A percentile compares a stretch with the other conserved stretches of the same genome.
These are phyloP conservation scores for Primulina tabacum DNA, from an alignment of 257 asterid species.

Conservation along the genomic window DNA sequence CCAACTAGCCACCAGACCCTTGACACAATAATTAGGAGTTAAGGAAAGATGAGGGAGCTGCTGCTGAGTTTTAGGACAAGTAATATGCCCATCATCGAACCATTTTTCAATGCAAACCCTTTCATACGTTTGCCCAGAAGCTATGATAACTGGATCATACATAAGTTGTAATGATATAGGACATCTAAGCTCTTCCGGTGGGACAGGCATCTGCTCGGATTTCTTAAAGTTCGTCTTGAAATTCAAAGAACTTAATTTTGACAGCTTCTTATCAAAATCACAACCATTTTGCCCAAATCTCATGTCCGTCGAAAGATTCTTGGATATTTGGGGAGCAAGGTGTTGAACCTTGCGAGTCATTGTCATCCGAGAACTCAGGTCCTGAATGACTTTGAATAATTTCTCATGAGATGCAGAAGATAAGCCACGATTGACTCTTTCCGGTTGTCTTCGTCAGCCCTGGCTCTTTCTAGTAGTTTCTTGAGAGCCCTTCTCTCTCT, in stretches of 20 bases:
- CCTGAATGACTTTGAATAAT: slow-evolving; percentile 85
- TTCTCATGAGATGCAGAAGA: slow-evolving; percentile 80
- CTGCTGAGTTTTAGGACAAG: slow-evolving; percentile 97
- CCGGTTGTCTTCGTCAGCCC: slow-evolving; percentile 84
- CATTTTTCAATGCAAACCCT: slow-evolving; percentile 95
- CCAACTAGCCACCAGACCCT: slow-evolving; percentile 95
- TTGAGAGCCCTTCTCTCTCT: slow-evolving; percentile 93
- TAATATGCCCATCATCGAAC: slow-evolving; percentile 86
- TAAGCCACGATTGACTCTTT: slow-evolving; percentile 91
- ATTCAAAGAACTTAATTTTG: slow-evolving; percentile 81
- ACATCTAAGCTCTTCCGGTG: slow-evolving; percentile 94
- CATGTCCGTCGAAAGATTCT: slow-evolving; percentile 58
- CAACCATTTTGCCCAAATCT: slow-evolving; percentile 43
- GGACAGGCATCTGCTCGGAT: slow-evolving; percentile 66
- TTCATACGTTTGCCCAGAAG: slow-evolving; percentile 96
- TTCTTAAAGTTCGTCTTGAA: slow-evolving; percentile 77
- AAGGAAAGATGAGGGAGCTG: slow-evolving; percentile 82
- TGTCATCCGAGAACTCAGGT: slow-evolving; percentile 87
- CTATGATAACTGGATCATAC: slow-evolving; percentile 93
- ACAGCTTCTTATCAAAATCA: slow-evolving; percentile 78
- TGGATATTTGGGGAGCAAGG: slow-evolving; percentile 92
- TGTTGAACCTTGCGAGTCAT: slow-evolving; percentile 93
- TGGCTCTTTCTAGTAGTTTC: slow-evolving; percentile 85
- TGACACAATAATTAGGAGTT: slow-evolving; percentile 91
- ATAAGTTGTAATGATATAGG: slow-evolving; percentile 93